Conservation (phyloP, 371 early-diverging fungal species). For the Chytridium lagenaria region DNA sequence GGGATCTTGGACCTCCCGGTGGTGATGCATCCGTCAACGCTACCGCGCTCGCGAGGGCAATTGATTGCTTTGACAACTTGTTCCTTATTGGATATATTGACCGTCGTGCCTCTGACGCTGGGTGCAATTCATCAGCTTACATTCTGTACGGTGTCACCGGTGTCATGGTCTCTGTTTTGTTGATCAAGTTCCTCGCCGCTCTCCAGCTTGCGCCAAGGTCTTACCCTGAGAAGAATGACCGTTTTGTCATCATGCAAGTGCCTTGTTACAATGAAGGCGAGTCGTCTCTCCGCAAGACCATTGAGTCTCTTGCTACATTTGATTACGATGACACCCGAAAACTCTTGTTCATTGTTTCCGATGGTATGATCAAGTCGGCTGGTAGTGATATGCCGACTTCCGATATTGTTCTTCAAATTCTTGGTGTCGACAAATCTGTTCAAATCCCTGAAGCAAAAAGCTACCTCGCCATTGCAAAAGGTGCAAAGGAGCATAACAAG, state of each 20-base stretch:
- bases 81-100: slow-evolving; percentile 90
- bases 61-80: slow-evolving; percentile 76
- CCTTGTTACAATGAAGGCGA: slow-evolving; percentile 96
- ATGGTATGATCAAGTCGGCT: slow-evolving; percentile 89
- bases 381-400: slow-evolving; percentile 98
- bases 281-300: slow-evolving; percentile 79
- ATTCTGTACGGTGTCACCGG: slow-evolving; percentile 78
- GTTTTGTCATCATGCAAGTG: slow-evolving; percentile 85
- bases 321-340: slow-evolving; percentile 97
- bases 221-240: slow-evolving; percentile 83
- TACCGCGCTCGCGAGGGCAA: slow-evolving; percentile 14
- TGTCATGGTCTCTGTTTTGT: slow-evolving; percentile 80
- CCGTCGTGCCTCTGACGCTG: slow-evolving; percentile 68
- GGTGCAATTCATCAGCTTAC: slow-evolving; percentile 87
- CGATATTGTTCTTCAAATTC: slow-evolving; percentile 92
- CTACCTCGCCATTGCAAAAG: slow-evolving; percentile 81
- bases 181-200: slow-evolving; percentile 93
- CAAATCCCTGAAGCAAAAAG: slow-evolving; percentile 86
- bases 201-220: slow-evolving; percentile 48
- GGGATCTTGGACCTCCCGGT: slow-evolving; percentile 23
- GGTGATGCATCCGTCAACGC: slow-evolving; percentile 33
- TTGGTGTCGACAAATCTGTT: slow-evolving; percentile 81
- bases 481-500: slow-evolving; percentile 69
- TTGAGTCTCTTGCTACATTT: slow-evolving; percentile 93
- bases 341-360: slow-evolving; percentile 86